Percentiles rank a stretch among this genome's conserved stretches.
These are phyloP conservation scores for Myxozyma mucilagina DNA, from an alignment of 805 yeast genomes.

Conservation along the genomic window DNA sequence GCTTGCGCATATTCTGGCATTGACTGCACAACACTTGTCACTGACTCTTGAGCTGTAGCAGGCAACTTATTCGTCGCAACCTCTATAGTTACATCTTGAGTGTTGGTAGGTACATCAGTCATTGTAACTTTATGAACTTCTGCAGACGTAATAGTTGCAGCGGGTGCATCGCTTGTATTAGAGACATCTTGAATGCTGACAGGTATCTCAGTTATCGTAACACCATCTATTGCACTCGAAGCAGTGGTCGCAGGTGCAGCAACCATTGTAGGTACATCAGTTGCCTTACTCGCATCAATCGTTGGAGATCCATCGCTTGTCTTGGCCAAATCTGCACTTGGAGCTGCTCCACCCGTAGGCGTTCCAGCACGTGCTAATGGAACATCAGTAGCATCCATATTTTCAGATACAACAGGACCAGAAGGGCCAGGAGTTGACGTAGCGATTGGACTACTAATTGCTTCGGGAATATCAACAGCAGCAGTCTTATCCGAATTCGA, in stretches of 20 bases:
- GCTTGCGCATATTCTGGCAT: too few relatives aligned
- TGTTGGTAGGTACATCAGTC: too few relatives aligned
- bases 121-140: too few relatives aligned
- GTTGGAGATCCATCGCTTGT: not conserved
- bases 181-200: not conserved
- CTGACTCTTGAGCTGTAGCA: too few relatives aligned
- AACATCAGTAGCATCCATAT: not conserved
- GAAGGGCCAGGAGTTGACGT: conserved; percentile 4
- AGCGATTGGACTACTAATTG: conserved; percentile 5
- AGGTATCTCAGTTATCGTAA: not conserved
- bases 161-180: too few relatives aligned
- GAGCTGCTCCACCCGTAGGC: not conserved
- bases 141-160: too few relatives aligned
- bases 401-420: not conserved
- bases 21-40: too few relatives aligned
- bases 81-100: too few relatives aligned
- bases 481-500: not conserved
- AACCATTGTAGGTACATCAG: not conserved
- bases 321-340: not conserved
- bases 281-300: not conserved
- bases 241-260: not conserved
- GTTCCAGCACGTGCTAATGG: not conserved
- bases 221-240: not conserved
- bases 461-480: not conserved
- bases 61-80: too few relatives aligned